Evolutionary conservation across 257 asterid species (phyloP), one percentile per base, ranked within the genome.

Genomic region (Verbascum thapsus): DNA sequence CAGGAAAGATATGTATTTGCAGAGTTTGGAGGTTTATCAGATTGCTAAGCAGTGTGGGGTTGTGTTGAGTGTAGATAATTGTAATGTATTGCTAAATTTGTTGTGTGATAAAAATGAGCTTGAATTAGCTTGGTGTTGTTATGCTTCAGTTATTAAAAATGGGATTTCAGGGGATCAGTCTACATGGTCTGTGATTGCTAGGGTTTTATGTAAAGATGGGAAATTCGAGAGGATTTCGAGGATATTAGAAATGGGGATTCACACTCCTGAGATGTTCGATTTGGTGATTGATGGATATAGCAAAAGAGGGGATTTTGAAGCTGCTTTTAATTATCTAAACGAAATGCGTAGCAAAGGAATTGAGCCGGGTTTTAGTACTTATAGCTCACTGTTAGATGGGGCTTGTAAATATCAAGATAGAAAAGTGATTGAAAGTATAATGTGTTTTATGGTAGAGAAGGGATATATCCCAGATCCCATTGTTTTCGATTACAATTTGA

Each of bases 361-460:
- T 11, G 72, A 77, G 64, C 85, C 94, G 0, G 55, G 81, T 56
- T 77, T 88, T 63, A 50, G 69, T 43, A 74, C 88, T 48, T 81
- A 77, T 42, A 75, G 88, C 62, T 78, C 88, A 15, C 72, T 90
- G 58, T 83, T 90, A 19, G 91, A 90, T 41, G 96, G 95, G 44
- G 96, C 95, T 64, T 88, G 94, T 63, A 84, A 65, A 53, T 61
- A 67, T 76, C 73, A 39, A 37, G 53, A 82, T 59, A 47, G n/a
- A 4, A 19, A 77, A 65, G 78, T 86, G 70, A 66, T 80, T 40
- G 84, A 78, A 15, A 75, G 38, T 54, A 71, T 79, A 7, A 50
- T 74, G 37, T 51, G 66, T 49, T 12, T 65, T 38, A 81, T 91
- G 90, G 64, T 54, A 20, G 78, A 74, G 60, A 82, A 74, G 77